Conservation (phyloP, 352 stramenopile species). For the Phytopythium boreale region DNA sequence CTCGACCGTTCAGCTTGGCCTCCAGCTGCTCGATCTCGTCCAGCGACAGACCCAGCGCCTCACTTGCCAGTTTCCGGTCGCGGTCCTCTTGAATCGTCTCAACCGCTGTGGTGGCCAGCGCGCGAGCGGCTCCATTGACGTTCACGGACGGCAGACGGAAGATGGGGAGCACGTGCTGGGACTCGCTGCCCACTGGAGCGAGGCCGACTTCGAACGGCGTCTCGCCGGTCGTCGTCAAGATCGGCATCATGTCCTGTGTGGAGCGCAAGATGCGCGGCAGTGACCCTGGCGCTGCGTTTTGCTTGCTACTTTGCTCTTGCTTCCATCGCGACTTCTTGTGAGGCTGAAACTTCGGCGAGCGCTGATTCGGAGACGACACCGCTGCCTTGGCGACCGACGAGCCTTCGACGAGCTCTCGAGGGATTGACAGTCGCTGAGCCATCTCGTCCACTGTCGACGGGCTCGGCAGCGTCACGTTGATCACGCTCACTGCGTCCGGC, state of each 20-base stretch:
- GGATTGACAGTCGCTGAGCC: conserved; percentile 31
- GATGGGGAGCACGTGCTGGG: conserved; percentile 52
- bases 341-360: conserved; percentile 33
- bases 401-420: conserved; percentile 9
- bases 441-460: conserved; percentile 32
- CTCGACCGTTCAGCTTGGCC: conserved; percentile 37
- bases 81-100: conserved; percentile 44
- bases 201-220: conserved; percentile 75
- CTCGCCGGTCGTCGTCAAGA: conserved; percentile 67
- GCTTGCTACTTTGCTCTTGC: not conserved
- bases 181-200: conserved; percentile 14
- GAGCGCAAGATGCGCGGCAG: conserved; percentile 24
- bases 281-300: not conserved
- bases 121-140: conserved; percentile 30
- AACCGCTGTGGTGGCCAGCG: conserved; percentile 37
- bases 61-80: conserved; percentile 57
- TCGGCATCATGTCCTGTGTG: conserved; percentile 57
- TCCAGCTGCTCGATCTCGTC: conserved; percentile 71
- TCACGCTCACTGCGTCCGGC: conserved; percentile 19
- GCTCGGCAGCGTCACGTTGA: conserved; percentile 14
- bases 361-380: conserved; percentile 28
- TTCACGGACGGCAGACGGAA: conserved; percentile 69
- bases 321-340: conserved; percentile 36
- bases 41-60: conserved; percentile 54
- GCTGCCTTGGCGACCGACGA: not conserved